Percentiles rank a stretch among this genome's conserved stretches.
phyloP scores from a whole-genome alignment of 179 eudicot species.

The Silene coronaria region DNA sequence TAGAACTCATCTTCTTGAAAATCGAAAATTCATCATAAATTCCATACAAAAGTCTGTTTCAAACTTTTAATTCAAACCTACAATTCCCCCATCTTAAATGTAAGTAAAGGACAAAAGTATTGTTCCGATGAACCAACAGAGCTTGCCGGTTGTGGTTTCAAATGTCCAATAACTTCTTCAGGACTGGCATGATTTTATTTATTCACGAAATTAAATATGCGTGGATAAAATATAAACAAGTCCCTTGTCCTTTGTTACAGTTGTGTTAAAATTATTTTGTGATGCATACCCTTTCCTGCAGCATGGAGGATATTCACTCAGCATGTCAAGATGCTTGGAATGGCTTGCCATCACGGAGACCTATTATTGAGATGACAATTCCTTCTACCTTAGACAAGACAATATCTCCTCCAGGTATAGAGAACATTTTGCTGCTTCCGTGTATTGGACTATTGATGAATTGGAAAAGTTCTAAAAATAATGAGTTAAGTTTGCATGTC shows the following conservation, averaged over 20 bases:
- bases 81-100: no score
- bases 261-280: not conserved
- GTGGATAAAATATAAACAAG: not conserved
- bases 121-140: not conserved
- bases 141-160: not conserved
- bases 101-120: not conserved
- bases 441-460: not conserved
- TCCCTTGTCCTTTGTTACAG: not conserved
- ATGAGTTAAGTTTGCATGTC: not conserved
- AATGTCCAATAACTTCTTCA: not conserved
- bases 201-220: not conserved
- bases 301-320: conserved; percentile 83
- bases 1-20: no score
- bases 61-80: no score
- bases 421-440: not conserved
- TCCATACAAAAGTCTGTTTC: no score
- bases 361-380: conserved; percentile 91
- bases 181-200: not conserved
- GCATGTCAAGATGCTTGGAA: conserved; percentile 72
- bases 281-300: conserved; percentile 20
- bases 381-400: conserved; percentile 86
- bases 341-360: conserved; percentile 79
- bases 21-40: no score
- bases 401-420: conserved; percentile 75
- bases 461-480: not conserved